Percentiles rank a stretch among this genome's conserved stretches.
phyloP scores from a whole-genome alignment of 2,329 filamentous ascomycete genomes.

The Nothopassalora personata region DNA sequence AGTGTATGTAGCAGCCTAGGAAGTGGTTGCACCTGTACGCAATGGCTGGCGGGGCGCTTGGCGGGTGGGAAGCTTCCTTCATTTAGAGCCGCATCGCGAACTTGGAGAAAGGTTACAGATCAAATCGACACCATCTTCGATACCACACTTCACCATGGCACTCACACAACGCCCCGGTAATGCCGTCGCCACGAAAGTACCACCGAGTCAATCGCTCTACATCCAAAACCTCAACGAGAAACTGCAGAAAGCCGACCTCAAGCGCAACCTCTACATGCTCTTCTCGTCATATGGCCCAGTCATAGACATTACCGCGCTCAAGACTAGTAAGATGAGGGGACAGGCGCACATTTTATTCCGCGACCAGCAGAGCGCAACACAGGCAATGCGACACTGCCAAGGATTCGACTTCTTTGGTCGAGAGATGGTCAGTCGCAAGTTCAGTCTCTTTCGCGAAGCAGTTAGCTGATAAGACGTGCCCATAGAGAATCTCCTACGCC shows the following conservation, averaged over 20 bases:
- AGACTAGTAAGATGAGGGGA: slow-evolving; percentile 87
- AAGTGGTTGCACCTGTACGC: background rate
- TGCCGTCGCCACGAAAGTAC: slow-evolving; percentile 6
- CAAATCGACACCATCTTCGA: background rate
- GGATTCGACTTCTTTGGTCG: slow-evolving; percentile 80
- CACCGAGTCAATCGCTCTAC: slow-evolving; percentile 61
- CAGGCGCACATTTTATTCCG: slow-evolving; percentile 91
- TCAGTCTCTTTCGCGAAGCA: background rate
- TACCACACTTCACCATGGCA: background rate
- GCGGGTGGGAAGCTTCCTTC: background rate
- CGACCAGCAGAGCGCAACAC: slow-evolving; percentile 84
- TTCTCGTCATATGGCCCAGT: slow-evolving; percentile 93
- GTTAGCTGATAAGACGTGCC: background rate
- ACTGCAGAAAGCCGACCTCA: slow-evolving; percentile 80
- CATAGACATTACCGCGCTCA: slow-evolving; percentile 84
- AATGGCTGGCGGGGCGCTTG: background rate
- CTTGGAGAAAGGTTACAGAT: background rate
- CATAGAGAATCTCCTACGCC: slow-evolving; percentile 81
- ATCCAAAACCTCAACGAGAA: slow-evolving; percentile 85
- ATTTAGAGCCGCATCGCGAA: background rate
- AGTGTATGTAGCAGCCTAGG: slow-evolving; percentile 1
- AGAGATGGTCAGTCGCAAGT: slow-evolving; percentile 63
- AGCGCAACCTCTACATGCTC: slow-evolving; percentile 82
- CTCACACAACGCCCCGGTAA: slow-evolving; percentile 7
- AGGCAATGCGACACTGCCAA: slow-evolving; percentile 85